Conservation (phyloP, 2,329 filamentous ascomycete species). For the Kalaharituber pfeilii region DNA sequence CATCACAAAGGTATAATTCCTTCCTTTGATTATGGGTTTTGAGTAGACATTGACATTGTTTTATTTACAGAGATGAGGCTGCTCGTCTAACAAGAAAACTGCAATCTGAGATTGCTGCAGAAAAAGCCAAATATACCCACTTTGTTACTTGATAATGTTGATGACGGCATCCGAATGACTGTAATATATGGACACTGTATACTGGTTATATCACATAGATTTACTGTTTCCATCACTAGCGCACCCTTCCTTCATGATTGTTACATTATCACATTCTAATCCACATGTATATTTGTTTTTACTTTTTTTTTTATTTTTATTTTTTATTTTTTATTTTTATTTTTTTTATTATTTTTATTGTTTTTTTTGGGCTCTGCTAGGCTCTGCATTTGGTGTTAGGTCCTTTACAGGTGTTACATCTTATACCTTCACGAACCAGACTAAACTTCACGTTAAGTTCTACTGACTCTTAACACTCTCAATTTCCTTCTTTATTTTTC, state of each 20-base stretch:
- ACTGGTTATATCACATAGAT: conserved; percentile 1
- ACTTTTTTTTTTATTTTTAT: conserved; percentile 2
- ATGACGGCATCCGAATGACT: neutral
- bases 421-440: too few relatives aligned
- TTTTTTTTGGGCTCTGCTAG: too few relatives aligned
- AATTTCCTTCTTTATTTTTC: conserved; percentile 2
- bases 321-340: neutral
- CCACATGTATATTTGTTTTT: conserved; percentile 2
- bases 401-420: too few relatives aligned
- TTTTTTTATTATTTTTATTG: conserved; percentile 9
- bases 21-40: conserved; percentile 25
- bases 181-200: conserved; percentile 1
- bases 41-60: conserved; percentile 17
- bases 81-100: conserved; percentile 52
- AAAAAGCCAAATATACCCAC: conserved; percentile 10
- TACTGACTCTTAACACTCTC: too few relatives aligned
- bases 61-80: conserved; percentile 44
- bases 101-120: conserved; percentile 43
- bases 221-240: conserved; percentile 5
- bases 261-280: conserved; percentile 4
- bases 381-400: conserved; percentile 8
- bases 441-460: too few relatives aligned
- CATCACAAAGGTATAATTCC: conserved; percentile 41
- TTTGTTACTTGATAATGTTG: neutral
- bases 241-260: conserved; percentile 1